Conservation (phyloP, 2,329 filamentous ascomycete genomes). For the Pezicula neosporulosa region DNA sequence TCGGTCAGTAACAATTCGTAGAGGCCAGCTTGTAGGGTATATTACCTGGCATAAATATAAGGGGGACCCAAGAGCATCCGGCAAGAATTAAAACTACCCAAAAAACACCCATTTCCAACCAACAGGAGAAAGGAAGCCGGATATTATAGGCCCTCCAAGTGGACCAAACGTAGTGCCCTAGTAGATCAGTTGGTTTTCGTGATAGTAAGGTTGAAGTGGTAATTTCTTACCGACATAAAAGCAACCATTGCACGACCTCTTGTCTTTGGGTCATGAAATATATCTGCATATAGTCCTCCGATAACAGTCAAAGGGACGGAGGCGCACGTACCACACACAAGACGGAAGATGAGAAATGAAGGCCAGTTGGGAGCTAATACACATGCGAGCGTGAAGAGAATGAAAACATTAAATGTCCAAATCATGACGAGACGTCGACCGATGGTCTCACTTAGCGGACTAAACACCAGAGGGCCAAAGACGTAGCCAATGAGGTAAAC, state of each 20-base stretch:
- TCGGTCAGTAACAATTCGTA: too few species aligned
- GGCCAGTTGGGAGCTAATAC: slow-evolving; percentile 50
- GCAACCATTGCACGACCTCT: slow-evolving; percentile 34
- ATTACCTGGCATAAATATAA: too few species aligned
- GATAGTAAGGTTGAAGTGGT: too few species aligned
- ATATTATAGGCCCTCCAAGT: too few species aligned
- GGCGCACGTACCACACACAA: slow-evolving; percentile 49
- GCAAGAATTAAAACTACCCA: too few species aligned
- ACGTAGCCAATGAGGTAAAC: slow-evolving; percentile 59
- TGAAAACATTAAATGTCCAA: slow-evolving; percentile 44
- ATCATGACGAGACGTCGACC: slow-evolving; percentile 48
- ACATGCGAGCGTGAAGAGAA: slow-evolving; percentile 51
- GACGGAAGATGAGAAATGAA: slow-evolving; percentile 50
- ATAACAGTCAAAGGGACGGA: slow-evolving; percentile 58
- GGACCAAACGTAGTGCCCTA: too few species aligned
- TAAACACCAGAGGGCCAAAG: slow-evolving; percentile 50
- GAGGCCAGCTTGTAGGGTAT: too few species aligned
- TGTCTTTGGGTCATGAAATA: slow-evolving; percentile 49
- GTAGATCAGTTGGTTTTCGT: too few species aligned
- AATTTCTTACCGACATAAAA: too few species aligned
- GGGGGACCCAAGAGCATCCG: too few species aligned
- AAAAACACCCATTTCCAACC: too few species aligned
- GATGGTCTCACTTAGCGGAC: slow-evolving; percentile 60
- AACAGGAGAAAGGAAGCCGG: too few species aligned
- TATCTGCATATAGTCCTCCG: slow-evolving; percentile 59